Evolutionary conservation across 2,329 filamentous ascomycete genomes (phyloP).

Genomic region (Beauveria medogensis): DNA sequence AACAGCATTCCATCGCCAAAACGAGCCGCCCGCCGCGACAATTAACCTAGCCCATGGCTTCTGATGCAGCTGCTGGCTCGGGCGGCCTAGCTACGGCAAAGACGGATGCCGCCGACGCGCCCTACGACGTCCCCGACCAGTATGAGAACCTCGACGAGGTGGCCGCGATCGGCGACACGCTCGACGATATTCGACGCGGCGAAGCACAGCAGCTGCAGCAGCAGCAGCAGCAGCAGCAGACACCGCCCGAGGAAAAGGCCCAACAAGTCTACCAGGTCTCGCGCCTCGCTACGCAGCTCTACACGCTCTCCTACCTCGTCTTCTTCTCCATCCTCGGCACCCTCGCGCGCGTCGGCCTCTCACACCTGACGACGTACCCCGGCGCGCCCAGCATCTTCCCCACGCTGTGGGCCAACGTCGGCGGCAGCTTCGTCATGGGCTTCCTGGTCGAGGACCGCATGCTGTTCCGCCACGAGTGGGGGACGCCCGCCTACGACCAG

Average conservation of each 20-base stretch:
- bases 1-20: not conserved
- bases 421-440: slow-evolving; percentile 74
- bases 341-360: slow-evolving; percentile 70
- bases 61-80: not conserved
- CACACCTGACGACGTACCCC: slow-evolving; percentile 71
- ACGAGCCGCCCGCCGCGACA: not conserved
- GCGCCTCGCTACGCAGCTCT: slow-evolving; percentile 47
- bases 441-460: slow-evolving; percentile 73
- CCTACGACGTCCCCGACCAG: slow-evolving; percentile 26
- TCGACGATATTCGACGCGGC: slow-evolving; percentile 10
- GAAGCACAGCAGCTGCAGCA: slow-evolving; percentile 1
- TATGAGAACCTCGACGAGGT: slow-evolving; percentile 36
- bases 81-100: not conserved
- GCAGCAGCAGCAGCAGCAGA: not conserved
- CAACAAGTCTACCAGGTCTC: slow-evolving; percentile 29
- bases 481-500: slow-evolving; percentile 32
- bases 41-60: not conserved
- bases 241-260: not conserved
- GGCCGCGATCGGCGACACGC: slow-evolving; percentile 14
- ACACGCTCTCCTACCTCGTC: slow-evolving; percentile 73
- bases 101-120: not conserved
- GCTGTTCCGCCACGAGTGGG: slow-evolving; percentile 65
- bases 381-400: slow-evolving; percentile 66
- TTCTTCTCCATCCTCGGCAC: slow-evolving; percentile 82
- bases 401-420: slow-evolving; percentile 82